Percentiles rank a stretch among this genome's conserved stretches.
These are phyloP conservation scores for Vaucheria bursata DNA, from an alignment of 352 stramenopile species.

Conservation along the genomic window DNA sequence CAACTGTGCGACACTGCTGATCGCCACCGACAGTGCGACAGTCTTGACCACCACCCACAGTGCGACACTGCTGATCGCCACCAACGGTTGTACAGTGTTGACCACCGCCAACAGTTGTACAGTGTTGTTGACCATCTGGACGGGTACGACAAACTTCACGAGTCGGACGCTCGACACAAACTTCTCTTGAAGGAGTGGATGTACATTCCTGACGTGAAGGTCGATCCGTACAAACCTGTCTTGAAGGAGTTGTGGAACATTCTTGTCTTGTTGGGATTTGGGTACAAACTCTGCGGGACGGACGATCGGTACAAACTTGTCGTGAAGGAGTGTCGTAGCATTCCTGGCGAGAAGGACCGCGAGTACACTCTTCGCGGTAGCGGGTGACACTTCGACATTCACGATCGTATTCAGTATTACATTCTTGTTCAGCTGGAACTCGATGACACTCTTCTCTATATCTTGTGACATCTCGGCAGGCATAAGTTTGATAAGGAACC, in stretches of 20 bases:
- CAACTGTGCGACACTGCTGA: no score
- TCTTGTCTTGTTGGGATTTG: no score
- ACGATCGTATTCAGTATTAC: background rate
- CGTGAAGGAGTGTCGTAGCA: background rate
- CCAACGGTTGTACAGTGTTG: no score
- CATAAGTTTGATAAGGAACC: background rate
- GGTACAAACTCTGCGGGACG: no score
- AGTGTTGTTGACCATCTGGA: background rate
- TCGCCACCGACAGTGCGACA: no score
- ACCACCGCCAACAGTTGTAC: background rate
- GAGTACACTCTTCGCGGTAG: background rate
- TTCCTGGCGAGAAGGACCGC: background rate
- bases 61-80: no score
- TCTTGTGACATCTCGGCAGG: background rate
- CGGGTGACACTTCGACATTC: background rate
- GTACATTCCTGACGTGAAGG: background rate
- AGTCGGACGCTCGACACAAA: background rate
- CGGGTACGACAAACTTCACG: background rate
- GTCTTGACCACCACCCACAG: no score
- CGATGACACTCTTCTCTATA: background rate
- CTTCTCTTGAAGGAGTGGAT: background rate
- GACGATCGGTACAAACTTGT: conserved; percentile 1
- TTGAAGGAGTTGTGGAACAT: background rate
- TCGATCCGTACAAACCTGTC: background rate
- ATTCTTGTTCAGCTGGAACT: background rate